These are phyloP conservation scores for Trametes cubensis DNA, from an alignment of 768 basidiomycete genomes.

Conservation along the genomic window DNA sequence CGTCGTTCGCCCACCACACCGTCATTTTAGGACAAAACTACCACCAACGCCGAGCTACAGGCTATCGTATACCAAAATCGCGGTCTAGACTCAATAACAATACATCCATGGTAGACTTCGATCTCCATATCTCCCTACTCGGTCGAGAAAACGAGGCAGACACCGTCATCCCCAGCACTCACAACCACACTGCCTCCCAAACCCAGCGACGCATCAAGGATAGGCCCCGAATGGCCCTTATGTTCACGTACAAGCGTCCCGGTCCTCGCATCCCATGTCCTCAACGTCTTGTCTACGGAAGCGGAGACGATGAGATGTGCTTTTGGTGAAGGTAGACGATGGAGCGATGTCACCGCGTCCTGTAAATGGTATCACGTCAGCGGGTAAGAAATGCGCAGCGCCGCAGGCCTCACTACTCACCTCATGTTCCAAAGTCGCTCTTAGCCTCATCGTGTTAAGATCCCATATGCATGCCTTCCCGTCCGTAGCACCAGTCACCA, in stretches of 20 bases:
- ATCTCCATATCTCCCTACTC: conserved; percentile 34
- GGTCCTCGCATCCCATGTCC: conserved; percentile 91
- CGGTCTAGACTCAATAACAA: not conserved
- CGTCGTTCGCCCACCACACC: too few relatives aligned
- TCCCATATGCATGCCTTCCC: conserved; percentile 97
- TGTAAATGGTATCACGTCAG: conserved; percentile 34
- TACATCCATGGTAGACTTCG: not conserved
- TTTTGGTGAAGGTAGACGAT: conserved; percentile 74
- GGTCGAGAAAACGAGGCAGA: conserved; percentile 81
- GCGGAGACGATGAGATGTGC: conserved; percentile 80
- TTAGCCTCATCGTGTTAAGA: conserved; percentile 78
- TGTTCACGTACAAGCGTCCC: conserved; percentile 79
- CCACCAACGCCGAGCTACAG: too few relatives aligned
- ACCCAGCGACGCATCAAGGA: conserved; percentile 77
- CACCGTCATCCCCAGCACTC: conserved; percentile 89
- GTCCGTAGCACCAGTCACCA: conserved; percentile 89
- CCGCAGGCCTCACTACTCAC: conserved; percentile 46
- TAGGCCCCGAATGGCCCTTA: conserved; percentile 77
- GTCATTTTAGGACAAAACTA: too few relatives aligned
- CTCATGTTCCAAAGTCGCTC: conserved; percentile 80
- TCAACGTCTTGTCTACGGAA: conserved; percentile 84
- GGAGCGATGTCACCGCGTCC: conserved; percentile 86
- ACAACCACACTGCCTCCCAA: conserved; percentile 72
- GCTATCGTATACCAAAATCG: too few relatives aligned
- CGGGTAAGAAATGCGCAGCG: not conserved